A percentile compares a stretch with the other conserved stretches of the same genome.
Evolutionary conservation across 2,329 filamentous ascomycete species (phyloP).

Genomic region (Trichoderma sp.): DNA sequence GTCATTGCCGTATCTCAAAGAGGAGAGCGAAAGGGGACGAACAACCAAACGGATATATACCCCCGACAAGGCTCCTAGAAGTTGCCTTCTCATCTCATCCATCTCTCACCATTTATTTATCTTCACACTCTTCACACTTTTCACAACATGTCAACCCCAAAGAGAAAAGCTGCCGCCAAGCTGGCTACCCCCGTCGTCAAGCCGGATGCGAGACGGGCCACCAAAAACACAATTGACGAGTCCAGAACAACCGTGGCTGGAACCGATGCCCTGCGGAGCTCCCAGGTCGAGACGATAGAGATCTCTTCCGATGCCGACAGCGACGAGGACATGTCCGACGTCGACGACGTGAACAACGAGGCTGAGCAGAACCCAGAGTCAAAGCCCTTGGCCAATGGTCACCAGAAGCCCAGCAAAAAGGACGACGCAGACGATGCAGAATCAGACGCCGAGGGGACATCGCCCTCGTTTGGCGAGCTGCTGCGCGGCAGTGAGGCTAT

Average conservation of each 20-base stretch:
- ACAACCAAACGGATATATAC: background rate
- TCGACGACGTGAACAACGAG: slow-evolving; percentile 35
- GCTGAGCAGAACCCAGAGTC: slow-evolving; percentile 21
- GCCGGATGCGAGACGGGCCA: slow-evolving; percentile 50
- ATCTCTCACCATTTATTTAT: background rate
- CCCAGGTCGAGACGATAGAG: slow-evolving; percentile 48
- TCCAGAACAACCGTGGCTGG: slow-evolving; percentile 53
- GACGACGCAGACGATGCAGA: slow-evolving; percentile 33
- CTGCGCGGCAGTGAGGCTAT: slow-evolving; percentile 72
- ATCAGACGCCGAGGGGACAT: slow-evolving; percentile 49
- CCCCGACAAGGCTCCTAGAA: background rate
- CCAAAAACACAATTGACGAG: slow-evolving; percentile 56
- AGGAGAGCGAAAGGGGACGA: background rate
- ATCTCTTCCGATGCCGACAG: slow-evolving; percentile 57
- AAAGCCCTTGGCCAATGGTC: slow-evolving; percentile 28
- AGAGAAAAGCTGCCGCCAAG: slow-evolving; percentile 58
- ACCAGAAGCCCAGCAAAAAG: slow-evolving; percentile 19
- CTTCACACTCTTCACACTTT: background rate
- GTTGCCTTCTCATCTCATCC: background rate
- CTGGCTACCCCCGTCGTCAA: slow-evolving; percentile 56
- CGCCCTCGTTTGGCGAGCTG: slow-evolving; percentile 83
- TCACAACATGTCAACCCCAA: slow-evolving; percentile 56
- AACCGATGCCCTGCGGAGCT: slow-evolving; percentile 39
- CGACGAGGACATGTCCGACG: slow-evolving; percentile 48
- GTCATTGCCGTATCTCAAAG: background rate